phyloP scores from a whole-genome alignment of 306 rosid species.

The Leucaena leucocephala region DNA sequence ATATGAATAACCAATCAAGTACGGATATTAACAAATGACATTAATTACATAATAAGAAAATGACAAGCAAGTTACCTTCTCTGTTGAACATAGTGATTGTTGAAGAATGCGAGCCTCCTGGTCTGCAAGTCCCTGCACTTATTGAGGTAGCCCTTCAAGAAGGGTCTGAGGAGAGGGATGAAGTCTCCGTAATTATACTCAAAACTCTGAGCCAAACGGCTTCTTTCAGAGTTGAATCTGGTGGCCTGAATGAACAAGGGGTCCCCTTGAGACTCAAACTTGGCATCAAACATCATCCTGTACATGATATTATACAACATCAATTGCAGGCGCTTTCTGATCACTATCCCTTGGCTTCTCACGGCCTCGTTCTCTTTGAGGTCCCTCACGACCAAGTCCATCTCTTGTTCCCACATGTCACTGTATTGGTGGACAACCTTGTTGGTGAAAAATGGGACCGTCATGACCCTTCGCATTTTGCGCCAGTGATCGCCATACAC shows the following conservation, averaged over 20 bases:
- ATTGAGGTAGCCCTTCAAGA: constrained; percentile 71
- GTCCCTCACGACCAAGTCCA: constrained; percentile 72
- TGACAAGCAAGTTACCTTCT: constrained; percentile 53
- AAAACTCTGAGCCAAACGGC: constrained; percentile 86
- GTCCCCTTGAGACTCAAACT: constrained; percentile 77
- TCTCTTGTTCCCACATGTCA: constrained; percentile 81
- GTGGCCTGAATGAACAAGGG: constrained; percentile 80
- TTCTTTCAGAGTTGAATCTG: constrained; percentile 73
- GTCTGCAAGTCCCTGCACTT: constrained; percentile 77
- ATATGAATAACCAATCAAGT: not conserved
- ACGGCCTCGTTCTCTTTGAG: constrained; percentile 44
- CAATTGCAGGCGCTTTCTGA: constrained; percentile 67
- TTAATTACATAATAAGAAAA: not conserved
- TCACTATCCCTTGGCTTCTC: constrained; percentile 57
- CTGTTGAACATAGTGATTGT: constrained; percentile 55
- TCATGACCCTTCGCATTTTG: constrained; percentile 86
- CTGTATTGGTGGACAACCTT: constrained; percentile 75
- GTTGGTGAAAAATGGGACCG: constrained; percentile 82
- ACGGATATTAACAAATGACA: not conserved
- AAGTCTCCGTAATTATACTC: constrained; percentile 89
- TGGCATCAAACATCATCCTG: constrained; percentile 84
- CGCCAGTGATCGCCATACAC: constrained; percentile 85
- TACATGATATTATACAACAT: constrained; percentile 86
- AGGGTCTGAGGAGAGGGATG: constrained; percentile 82
- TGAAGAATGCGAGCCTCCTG: constrained; percentile 73